Evolutionary conservation across 108 stramenopile species (phyloP), one percentile per base, ranked within the genome.

Genomic region (Skeletonema marinoi): DNA sequence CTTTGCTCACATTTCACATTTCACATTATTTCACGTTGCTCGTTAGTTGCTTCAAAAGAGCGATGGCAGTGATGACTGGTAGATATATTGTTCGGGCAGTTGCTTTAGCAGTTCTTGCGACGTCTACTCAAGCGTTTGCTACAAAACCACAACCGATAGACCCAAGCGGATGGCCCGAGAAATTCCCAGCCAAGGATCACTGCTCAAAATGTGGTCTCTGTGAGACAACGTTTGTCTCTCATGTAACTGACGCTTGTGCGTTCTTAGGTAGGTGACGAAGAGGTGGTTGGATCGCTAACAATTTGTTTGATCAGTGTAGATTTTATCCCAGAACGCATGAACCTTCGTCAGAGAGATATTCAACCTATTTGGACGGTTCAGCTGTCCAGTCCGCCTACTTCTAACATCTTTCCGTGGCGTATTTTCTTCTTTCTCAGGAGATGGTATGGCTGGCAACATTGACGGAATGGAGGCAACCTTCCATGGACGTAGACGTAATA

Each of bases 181-280:
- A 87, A 60, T 91, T 89, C 61, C 92, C 92, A 6, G 92, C 90
- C 32, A 90, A 93, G 63, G 85, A 87, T 32, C 90, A 90, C 41
- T 93, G 92, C 70, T 93, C 92, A 6, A 85, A 78, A 76, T 93
- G 92, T 63, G 90, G 92, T 12, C 66, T 93, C 21, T 93, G 92
- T 68, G 92, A 93, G 75, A 93, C 92, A 32, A 78, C 79, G 11
- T 91, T 85, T 70, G 89, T 93, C 29, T 78, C 87, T 60, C 78
- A 87, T 66, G 90, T 93, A 0, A 73, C 56, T 25, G 82, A 88
- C 44, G 88, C 90, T 30, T 93, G 92, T 69, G 90, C n/a, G n/a
- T n/a, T n/a, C n/a, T n/a, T n/a, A n/a, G n/a, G n/a, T n/a, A n/a
- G n/a, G n/a, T n/a, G n/a, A n/a, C n/a, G n/a, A n/a, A n/a, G n/a